Conservation (phyloP, 2,329 filamentous ascomycete species). For the Fusarium coicis region DNA sequence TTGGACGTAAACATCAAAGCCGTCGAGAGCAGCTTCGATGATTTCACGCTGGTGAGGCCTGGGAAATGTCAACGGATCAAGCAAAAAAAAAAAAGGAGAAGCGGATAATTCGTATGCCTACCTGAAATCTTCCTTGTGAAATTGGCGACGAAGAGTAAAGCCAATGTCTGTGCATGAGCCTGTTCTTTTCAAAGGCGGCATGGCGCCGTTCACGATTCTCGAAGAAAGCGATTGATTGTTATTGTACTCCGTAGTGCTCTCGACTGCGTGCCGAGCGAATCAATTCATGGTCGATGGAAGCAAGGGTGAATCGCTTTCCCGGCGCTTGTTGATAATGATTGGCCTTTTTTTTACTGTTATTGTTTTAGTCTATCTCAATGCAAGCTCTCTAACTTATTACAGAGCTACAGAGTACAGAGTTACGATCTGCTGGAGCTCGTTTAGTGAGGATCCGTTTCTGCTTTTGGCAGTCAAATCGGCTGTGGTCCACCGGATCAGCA, state of each 20-base stretch:
- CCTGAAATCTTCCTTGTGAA: slow-evolving; percentile 80
- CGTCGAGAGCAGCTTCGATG: slow-evolving; percentile 81
- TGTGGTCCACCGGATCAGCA: slow-evolving; percentile 24
- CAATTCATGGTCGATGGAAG: slow-evolving; percentile 8
- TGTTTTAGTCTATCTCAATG: slow-evolving; percentile 12
- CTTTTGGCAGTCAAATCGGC: slow-evolving; percentile 20
- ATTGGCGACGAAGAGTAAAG: slow-evolving; percentile 78
- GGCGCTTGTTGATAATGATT: slow-evolving; percentile 18
- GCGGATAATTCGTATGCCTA: slow-evolving; percentile 61
- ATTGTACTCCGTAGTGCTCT: not conserved
- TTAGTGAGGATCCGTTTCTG: slow-evolving; percentile 30
- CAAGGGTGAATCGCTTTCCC: slow-evolving; percentile 2
- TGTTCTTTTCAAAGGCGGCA: slow-evolving; percentile 56
- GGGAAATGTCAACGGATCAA: slow-evolving; percentile 7
- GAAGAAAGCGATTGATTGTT: not conserved
- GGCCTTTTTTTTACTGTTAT: slow-evolving; percentile 21
- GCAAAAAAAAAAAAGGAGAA: not conserved
- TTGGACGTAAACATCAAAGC: slow-evolving; percentile 92
- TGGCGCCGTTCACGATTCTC: slow-evolving; percentile 34
- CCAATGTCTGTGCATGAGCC: slow-evolving; percentile 72
- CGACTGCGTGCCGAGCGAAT: not conserved
- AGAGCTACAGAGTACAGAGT: slow-evolving; percentile 7
- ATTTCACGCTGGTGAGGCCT: slow-evolving; percentile 90
- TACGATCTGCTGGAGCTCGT: slow-evolving; percentile 1
- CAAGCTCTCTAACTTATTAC: slow-evolving; percentile 18